A percentile compares a stretch with the other conserved stretches of the same genome.
Evolutionary conservation across 1,284 basidiomycete genomes (phyloP).

Genomic region (Trametes pubescens): DNA sequence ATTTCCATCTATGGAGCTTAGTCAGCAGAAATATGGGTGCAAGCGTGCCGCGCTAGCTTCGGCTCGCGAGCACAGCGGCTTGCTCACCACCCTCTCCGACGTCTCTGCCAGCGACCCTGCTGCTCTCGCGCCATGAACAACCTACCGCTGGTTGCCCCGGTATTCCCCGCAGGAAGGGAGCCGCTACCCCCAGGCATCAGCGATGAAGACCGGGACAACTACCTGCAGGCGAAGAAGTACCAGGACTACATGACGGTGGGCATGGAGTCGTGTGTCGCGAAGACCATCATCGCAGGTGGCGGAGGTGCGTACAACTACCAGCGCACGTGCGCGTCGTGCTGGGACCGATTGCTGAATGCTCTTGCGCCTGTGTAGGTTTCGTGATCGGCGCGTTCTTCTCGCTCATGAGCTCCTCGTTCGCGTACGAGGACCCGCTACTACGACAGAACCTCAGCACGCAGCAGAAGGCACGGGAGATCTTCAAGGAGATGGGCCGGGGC

Average conservation of each 20-base stretch:
- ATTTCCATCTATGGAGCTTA: neutral
- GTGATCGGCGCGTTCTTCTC: slow-evolving; percentile 96
- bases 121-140: slow-evolving; percentile 26
- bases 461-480: slow-evolving; percentile 87
- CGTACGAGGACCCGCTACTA: slow-evolving; percentile 93
- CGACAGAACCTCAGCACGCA: slow-evolving; percentile 69
- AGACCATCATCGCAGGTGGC: slow-evolving; percentile 81
- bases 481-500: slow-evolving; percentile 93
- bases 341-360: slow-evolving; percentile 37
- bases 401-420: slow-evolving; percentile 94
- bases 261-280: slow-evolving; percentile 88
- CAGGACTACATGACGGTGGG: slow-evolving; percentile 72
- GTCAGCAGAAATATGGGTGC: slow-evolving; percentile 13
- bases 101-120: slow-evolving; percentile 6
- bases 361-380: slow-evolving; percentile 66
- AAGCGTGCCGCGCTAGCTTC: neutral
- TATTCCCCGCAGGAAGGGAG: slow-evolving; percentile 71
- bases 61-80: neutral
- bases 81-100: slow-evolving; percentile 7
- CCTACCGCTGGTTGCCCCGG: slow-evolving; percentile 49
- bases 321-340: neutral
- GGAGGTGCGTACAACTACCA: slow-evolving; percentile 63
- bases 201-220: slow-evolving; percentile 79
- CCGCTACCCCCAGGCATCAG: slow-evolving; percentile 84
- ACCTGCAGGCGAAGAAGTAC: slow-evolving; percentile 79